A percentile compares a stretch with the other conserved stretches of the same genome.
These are phyloP conservation scores for Aspergillus tanneri DNA, from an alignment of 2,329 filamentous ascomycete species.

Conservation along the genomic window DNA sequence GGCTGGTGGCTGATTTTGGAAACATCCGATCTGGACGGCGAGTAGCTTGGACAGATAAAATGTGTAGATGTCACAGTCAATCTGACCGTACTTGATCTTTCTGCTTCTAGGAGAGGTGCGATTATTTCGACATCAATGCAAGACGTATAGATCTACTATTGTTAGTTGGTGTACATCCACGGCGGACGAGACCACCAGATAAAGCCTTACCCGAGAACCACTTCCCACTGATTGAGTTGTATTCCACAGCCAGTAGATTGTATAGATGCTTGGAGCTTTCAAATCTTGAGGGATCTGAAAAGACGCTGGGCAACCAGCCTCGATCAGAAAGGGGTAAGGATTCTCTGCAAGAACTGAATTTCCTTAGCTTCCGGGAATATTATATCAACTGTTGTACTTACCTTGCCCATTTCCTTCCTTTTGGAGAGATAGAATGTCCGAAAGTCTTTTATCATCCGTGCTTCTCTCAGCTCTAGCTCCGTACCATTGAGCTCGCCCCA, in stretches of 20 bases:
- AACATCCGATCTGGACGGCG: too few species aligned
- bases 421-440: background rate
- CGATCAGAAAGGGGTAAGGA: background rate
- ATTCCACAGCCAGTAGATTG: conserved; percentile 8
- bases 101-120: background rate
- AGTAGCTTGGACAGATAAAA: too few species aligned
- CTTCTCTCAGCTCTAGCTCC: background rate
- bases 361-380: background rate
- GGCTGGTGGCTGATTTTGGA: too few species aligned
- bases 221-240: background rate
- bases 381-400: background rate
- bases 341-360: background rate
- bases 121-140: conserved; percentile 4
- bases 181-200: background rate
- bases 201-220: background rate
- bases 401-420: background rate
- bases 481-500: background rate
- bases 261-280: background rate
- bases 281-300: background rate
- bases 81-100: background rate
- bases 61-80: background rate
- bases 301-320: background rate
- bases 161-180: background rate
- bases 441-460: background rate
- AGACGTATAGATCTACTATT: conserved; percentile 1